Evolutionary conservation across 2,329 filamentous ascomycete genomes (phyloP), one percentile per base, ranked within the genome.

Genomic region (Coccinonectria pachysandricola): DNA sequence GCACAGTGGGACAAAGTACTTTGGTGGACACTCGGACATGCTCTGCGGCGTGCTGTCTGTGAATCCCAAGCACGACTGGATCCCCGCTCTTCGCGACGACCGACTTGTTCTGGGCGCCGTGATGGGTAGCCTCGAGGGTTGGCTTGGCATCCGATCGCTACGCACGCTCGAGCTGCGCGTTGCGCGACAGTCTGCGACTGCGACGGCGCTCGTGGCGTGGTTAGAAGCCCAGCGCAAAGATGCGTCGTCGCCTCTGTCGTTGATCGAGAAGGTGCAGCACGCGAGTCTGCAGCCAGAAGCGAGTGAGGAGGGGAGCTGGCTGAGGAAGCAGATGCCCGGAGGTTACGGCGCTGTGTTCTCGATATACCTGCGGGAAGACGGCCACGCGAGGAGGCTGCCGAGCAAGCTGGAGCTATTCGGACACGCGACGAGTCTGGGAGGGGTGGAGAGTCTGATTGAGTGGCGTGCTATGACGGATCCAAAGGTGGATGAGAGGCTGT

Each of bases 1-100:
- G 83, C 91, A 98, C 57, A 80, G 72, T 26, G 91, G 86, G 4
- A 94, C 87, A 11, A 98, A 96, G 65, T 98, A 96, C 57, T 74
- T 98, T 40, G 91, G 91, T 12, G 91, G 91, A 0, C 91, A 98
- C 59, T 88, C 79, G 39, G 91, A 98, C 57, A 68, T 96, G 68
- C 71, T 96, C 5, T 92, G 83, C 49, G 91, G 91, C 12, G 79
- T 92, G 11, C 59, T 98, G 15, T 72, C 75, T 0, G 70, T 86
- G 5, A 62, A 68, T 26, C 68, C 69, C 10, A 53, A 53, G 19
- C 56, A 56, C 23, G 62, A 62, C 4, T 82, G 79, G 79, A 53
- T 73, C n/a, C 49, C 52, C 15, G 60, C 56, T 12, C 57, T 96
- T 45, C 59, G 65, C 23, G 49, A 53, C 2, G 88, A 98, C 49